Evolutionary conservation across 352 stramenopile genomes (phyloP).

Genomic region (Phytophthora chlamydospora): DNA sequence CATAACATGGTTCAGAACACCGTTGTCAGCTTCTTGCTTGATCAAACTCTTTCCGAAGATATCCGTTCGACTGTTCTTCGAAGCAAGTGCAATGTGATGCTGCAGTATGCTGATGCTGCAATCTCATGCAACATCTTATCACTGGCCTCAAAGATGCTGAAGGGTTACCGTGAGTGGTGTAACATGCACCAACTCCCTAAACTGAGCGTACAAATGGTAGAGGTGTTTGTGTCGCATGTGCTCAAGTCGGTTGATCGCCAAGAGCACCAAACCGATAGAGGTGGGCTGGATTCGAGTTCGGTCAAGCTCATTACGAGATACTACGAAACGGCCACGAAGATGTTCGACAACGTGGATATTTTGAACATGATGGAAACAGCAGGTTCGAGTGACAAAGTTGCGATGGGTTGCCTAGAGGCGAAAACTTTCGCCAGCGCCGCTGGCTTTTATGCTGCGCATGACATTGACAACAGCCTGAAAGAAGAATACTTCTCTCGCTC

Average conservation of each 20-base stretch:
- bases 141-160: slow-evolving; percentile 77
- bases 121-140: slow-evolving; percentile 74
- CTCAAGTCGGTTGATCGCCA: slow-evolving; percentile 76
- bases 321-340: slow-evolving; percentile 74
- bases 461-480: slow-evolving; percentile 42
- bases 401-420: slow-evolving; percentile 68
- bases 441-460: slow-evolving; percentile 62
- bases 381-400: slow-evolving; percentile 43
- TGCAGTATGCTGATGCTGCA: slow-evolving; percentile 71
- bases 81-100: slow-evolving; percentile 52
- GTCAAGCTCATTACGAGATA: slow-evolving; percentile 64
- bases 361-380: slow-evolving; percentile 68
- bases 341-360: slow-evolving; percentile 87
- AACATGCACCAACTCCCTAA: slow-evolving; percentile 72
- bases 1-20: slow-evolving; percentile 65
- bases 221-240: slow-evolving; percentile 84
- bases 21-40: slow-evolving; percentile 39
- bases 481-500: slow-evolving; percentile 65
- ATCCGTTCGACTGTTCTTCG: slow-evolving; percentile 35
- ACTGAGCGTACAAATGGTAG: slow-evolving; percentile 76
- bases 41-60: slow-evolving; percentile 39
- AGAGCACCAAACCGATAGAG: slow-evolving; percentile 38
- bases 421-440: slow-evolving; percentile 69
- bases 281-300: slow-evolving; percentile 31
- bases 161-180: slow-evolving; percentile 78